Conservation (phyloP, 2,329 filamentous ascomycete species). For the Metarhizium guizhouense region DNA sequence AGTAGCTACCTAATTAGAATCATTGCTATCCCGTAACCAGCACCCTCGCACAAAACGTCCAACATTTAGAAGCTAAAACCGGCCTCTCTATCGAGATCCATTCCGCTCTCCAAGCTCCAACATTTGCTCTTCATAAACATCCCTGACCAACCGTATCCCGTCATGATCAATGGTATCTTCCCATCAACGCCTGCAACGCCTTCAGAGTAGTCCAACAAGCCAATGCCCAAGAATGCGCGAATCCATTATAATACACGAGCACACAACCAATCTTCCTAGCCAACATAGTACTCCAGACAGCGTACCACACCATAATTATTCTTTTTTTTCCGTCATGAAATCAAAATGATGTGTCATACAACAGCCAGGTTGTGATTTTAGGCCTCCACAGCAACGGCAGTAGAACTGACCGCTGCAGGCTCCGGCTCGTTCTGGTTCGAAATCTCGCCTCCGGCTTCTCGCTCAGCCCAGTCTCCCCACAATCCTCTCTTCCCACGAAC, state of each 20-base stretch:
- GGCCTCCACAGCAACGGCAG: constrained; percentile 29
- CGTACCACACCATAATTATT: constrained; percentile 1
- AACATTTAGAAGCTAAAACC: not conserved
- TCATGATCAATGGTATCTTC: constrained; percentile 29
- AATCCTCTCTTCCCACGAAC: constrained; percentile 90
- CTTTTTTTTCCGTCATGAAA: not conserved
- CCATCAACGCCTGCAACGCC: constrained; percentile 29
- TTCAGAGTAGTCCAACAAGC: constrained; percentile 17
- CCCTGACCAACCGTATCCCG: constrained; percentile 12
- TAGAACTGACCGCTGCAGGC: constrained; percentile 19
- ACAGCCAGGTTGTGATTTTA: constrained; percentile 10
- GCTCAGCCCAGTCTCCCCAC: constrained; percentile 94
- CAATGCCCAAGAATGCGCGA: constrained; percentile 23
- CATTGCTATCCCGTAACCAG: not conserved
- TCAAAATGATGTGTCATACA: constrained; percentile 7
- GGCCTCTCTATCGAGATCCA: not conserved
- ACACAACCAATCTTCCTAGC: constrained; percentile 13
- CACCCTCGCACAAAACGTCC: not conserved
- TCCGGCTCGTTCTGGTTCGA: constrained; percentile 39
- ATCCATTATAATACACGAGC: constrained; percentile 26
- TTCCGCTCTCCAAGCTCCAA: not conserved
- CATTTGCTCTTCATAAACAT: constrained; percentile 6
- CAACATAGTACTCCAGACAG: constrained; percentile 5
- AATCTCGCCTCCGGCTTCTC: constrained; percentile 55
- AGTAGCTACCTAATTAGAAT: constrained; percentile 5